These are phyloP conservation scores for Kodamaea neixiangensis DNA, from an alignment of 805 yeast species.

Conservation along the genomic window DNA sequence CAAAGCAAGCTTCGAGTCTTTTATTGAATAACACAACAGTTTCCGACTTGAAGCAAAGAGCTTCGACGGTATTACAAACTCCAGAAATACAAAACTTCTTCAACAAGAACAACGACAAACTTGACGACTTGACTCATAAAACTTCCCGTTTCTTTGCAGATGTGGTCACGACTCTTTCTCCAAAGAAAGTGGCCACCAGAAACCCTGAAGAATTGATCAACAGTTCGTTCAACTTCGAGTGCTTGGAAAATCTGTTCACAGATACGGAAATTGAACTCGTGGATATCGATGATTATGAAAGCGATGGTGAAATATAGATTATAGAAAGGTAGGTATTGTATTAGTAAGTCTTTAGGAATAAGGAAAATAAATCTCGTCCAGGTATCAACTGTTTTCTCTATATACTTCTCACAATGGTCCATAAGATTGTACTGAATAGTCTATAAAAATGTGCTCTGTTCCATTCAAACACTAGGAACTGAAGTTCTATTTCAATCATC, in stretches of 20 bases:
- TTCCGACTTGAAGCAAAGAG: constrained; percentile 7
- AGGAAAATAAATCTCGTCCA: too few relatives aligned
- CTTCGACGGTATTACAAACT: constrained; percentile 10
- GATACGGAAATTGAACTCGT: constrained; percentile 14
- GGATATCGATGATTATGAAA: constrained; percentile 31
- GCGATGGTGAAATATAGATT: constrained; percentile 11
- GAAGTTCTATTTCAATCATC: too few relatives aligned
- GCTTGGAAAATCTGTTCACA: constrained; percentile 10
- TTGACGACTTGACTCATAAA: constrained; percentile 25
- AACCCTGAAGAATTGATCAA: constrained; percentile 19
- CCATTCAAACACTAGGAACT: too few relatives aligned
- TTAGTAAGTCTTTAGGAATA: constrained; percentile 3
- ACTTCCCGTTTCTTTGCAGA: constrained; percentile 29
- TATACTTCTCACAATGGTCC: too few relatives aligned
- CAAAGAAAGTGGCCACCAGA: constrained; percentile 17
- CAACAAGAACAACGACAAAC: constrained; percentile 4
- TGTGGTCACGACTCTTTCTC: constrained; percentile 26
- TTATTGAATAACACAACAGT: constrained; percentile 13
- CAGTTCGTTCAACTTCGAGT: constrained; percentile 32
- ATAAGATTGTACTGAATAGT: background rate
- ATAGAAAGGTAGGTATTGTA: constrained; percentile 3
- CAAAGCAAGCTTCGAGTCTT: constrained; percentile 23
- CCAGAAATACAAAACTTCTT: constrained; percentile 9
- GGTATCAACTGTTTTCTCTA: too few relatives aligned
- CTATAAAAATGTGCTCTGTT: background rate